Percentiles rank a stretch among this genome's conserved stretches.
Evolutionary conservation across 306 rosid species (phyloP).

Genomic region (Rosa persica): DNA sequence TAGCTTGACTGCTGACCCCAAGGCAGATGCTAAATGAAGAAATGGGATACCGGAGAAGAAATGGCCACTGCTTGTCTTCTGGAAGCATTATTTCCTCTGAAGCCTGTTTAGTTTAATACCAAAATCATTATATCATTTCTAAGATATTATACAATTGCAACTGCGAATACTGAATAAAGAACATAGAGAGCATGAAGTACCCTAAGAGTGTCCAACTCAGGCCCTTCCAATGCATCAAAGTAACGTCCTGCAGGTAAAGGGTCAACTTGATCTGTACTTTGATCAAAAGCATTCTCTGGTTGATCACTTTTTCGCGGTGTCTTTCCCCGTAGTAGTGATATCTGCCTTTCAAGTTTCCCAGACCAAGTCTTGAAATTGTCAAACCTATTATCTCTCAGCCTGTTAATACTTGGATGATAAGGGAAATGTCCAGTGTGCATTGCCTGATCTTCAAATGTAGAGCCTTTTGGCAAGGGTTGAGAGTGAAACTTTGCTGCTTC

Average conservation of each 20-base stretch:
- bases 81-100: slow-evolving; percentile 87
- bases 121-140: not conserved
- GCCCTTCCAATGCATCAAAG: slow-evolving; percentile 48
- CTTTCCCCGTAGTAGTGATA: slow-evolving; percentile 64
- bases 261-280: slow-evolving; percentile 32
- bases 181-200: slow-evolving; percentile 30
- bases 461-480: slow-evolving; percentile 61
- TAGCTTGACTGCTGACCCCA: slow-evolving; percentile 90
- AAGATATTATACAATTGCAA: not conserved
- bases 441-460: slow-evolving; percentile 20
- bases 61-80: slow-evolving; percentile 74
- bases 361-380: slow-evolving; percentile 85
- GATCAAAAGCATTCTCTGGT: slow-evolving; percentile 26
- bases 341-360: slow-evolving; percentile 68
- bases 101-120: slow-evolving; percentile 38
- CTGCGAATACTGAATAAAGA: not conserved
- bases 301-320: slow-evolving; percentile 13
- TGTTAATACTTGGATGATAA: slow-evolving; percentile 34
- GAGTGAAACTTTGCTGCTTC: slow-evolving; percentile 48
- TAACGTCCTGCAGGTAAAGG: slow-evolving; percentile 63
- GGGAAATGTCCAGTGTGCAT: slow-evolving; percentile 4
- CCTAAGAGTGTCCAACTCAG: slow-evolving; percentile 70
- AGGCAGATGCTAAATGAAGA: slow-evolving; percentile 83
- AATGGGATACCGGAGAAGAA: slow-evolving; percentile 72
- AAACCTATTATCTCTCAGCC: slow-evolving; percentile 54